Percentiles rank a stretch among this genome's conserved stretches.
These are phyloP conservation scores for Mucor indicus DNA, from an alignment of 371 early-diverging fungal genomes.

Conservation along the genomic window DNA sequence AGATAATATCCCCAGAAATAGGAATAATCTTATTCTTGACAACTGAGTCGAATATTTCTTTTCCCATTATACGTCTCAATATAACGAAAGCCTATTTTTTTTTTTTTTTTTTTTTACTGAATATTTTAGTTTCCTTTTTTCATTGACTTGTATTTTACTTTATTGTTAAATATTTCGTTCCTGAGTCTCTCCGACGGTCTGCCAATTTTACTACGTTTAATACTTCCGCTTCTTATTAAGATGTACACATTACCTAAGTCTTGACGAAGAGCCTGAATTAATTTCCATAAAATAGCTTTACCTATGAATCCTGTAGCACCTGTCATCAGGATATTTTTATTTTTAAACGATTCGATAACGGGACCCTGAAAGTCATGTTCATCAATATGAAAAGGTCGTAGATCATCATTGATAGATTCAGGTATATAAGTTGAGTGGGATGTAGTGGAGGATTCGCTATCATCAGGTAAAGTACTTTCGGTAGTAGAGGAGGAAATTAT, in stretches of 20 bases:
- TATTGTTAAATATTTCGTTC: constrained; percentile 43
- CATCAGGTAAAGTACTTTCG: too few relatives aligned
- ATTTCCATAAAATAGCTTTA: constrained; percentile 56
- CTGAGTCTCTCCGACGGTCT: constrained; percentile 41
- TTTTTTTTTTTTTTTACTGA: too few relatives aligned
- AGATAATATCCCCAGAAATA: constrained; percentile 59
- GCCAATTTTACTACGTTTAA: constrained; percentile 46
- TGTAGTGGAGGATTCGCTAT: too few relatives aligned
- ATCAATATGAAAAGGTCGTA: too few relatives aligned
- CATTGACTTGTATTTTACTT: constrained; percentile 24
- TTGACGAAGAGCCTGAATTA: constrained; percentile 37
- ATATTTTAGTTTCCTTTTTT: too few relatives aligned
- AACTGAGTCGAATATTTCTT: constrained; percentile 31
- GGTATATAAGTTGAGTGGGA: too few relatives aligned
- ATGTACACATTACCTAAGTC: constrained; percentile 38
- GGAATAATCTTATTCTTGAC: constrained; percentile 56
- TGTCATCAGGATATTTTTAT: constrained; percentile 50
- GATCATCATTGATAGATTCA: too few relatives aligned
- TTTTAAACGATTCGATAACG: constrained; percentile 28
- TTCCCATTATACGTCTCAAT: constrained; percentile 34
- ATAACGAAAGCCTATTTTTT: constrained; percentile 46
- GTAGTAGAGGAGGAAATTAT: too few relatives aligned
- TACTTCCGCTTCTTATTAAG: constrained; percentile 45
- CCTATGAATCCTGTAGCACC: constrained; percentile 66
- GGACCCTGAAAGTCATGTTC: constrained; percentile 23